These are phyloP conservation scores for Coix lacrymajobi DNA, from an alignment of 176 grass and related monocot species.

Conservation along the genomic window DNA sequence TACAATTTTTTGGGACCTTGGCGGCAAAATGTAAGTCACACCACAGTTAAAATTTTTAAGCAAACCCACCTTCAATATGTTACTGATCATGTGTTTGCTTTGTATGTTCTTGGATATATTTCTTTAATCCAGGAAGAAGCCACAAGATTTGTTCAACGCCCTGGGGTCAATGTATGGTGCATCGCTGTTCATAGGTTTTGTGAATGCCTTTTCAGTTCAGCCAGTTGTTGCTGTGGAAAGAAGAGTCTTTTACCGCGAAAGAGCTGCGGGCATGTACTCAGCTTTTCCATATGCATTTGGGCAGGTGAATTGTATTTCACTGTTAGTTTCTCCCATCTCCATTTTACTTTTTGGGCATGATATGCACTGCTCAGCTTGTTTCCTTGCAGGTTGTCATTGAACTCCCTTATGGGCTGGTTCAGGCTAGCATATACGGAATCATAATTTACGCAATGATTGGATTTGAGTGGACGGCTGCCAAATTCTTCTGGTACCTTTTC, in stretches of 20 bases:
- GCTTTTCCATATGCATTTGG: background rate
- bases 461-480: background rate
- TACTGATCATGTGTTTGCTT: background rate
- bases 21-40: background rate
- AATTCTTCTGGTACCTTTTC: background rate
- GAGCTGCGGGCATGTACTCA: background rate
- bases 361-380: background rate
- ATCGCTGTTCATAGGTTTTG: background rate
- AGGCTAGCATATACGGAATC: background rate
- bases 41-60: background rate
- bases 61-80: background rate
- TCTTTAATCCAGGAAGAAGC: background rate
- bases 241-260: background rate
- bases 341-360: background rate
- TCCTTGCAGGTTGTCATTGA: background rate
- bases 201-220: background rate
- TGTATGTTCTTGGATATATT: background rate
- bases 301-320: background rate
- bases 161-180: background rate
- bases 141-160: background rate
- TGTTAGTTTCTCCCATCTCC: background rate
- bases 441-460: background rate
- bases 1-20: background rate
- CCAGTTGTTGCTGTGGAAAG: background rate
- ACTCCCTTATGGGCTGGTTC: background rate